Conservation (phyloP, 345 rosid genomes). For the Kandelia obovata region DNA sequence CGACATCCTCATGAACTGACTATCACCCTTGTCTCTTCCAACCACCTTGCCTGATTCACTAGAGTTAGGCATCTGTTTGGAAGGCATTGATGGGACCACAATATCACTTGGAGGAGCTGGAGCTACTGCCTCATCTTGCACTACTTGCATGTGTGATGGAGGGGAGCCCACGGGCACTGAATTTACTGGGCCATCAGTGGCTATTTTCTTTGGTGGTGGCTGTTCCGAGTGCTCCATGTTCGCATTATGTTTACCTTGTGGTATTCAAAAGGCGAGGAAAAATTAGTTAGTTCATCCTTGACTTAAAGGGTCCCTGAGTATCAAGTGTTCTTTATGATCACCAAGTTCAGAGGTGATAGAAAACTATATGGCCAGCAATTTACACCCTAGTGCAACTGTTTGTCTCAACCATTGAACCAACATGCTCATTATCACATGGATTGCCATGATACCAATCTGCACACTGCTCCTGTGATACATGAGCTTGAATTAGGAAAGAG, state of each 20-base stretch:
- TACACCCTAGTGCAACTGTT: no score
- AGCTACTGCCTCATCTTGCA: constrained; percentile 36
- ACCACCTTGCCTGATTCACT: constrained; percentile 23
- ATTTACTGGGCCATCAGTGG: constrained; percentile 46
- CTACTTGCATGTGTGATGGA: constrained; percentile 41
- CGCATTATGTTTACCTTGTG: constrained; percentile 55
- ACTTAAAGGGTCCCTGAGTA: neutral
- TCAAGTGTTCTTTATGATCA: neutral
- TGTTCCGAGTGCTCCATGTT: constrained; percentile 42
- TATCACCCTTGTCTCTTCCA: constrained; percentile 25
- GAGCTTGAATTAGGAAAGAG: no score
- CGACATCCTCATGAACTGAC: constrained; percentile 34
- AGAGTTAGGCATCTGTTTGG: constrained; percentile 33
- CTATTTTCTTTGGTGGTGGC: constrained; percentile 49
- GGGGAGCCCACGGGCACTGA: constrained; percentile 24
- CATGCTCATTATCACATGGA: no score
- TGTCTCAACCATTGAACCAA: no score
- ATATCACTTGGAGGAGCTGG: constrained; percentile 37
- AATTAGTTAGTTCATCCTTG: neutral
- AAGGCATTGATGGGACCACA: constrained; percentile 34
- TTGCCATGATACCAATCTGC: no score
- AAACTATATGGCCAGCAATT: no score
- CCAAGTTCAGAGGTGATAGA: no score
- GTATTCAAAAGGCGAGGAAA: neutral
- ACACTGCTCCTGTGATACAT: no score